phyloP scores from a whole-genome alignment of 106 monocot genomes.

The Ottelia alismoides region DNA sequence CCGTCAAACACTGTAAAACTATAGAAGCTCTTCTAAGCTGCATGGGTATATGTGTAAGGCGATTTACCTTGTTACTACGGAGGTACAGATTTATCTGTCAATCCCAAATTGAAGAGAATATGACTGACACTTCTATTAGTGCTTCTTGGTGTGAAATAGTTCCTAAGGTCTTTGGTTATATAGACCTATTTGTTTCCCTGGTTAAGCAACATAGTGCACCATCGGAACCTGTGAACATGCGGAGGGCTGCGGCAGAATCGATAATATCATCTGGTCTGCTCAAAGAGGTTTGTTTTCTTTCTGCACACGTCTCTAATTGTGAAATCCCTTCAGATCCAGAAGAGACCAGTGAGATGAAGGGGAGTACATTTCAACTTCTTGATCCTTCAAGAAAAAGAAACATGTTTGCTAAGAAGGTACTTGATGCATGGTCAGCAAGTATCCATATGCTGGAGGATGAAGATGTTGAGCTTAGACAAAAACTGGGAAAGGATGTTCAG shows the following conservation, averaged over 20 bases:
- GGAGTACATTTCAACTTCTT: not conserved
- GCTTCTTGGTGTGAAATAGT: constrained; percentile 2
- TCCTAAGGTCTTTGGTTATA: constrained; percentile 24
- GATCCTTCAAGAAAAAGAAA: constrained; percentile 13
- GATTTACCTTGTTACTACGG: constrained; percentile 27
- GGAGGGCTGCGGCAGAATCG: constrained; percentile 70
- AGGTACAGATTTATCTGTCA: too few relatives aligned
- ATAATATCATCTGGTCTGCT: constrained; percentile 71
- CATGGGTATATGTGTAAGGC: constrained; percentile 76
- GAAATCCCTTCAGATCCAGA: too few relatives aligned
- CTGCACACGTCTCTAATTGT: constrained; percentile 32
- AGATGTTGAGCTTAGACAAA: constrained; percentile 48
- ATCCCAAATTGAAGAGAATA: constrained; percentile 1
- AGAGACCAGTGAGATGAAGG: constrained; percentile 7
- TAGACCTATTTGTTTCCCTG: constrained; percentile 40
- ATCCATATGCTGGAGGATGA: constrained; percentile 91
- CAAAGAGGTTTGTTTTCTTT: constrained; percentile 31
- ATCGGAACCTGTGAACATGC: constrained; percentile 73
- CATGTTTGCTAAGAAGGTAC: constrained; percentile 38
- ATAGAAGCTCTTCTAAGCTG: constrained; percentile 60
- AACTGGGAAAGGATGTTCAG: constrained; percentile 60
- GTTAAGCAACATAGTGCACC: constrained; percentile 52
- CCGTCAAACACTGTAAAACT: constrained; percentile 45
- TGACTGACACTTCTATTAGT: not conserved
- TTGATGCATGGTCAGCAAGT: constrained; percentile 70